These are phyloP conservation scores for Linanthus parryae DNA, from an alignment of 148 eudicot genomes.

Conservation along the genomic window DNA sequence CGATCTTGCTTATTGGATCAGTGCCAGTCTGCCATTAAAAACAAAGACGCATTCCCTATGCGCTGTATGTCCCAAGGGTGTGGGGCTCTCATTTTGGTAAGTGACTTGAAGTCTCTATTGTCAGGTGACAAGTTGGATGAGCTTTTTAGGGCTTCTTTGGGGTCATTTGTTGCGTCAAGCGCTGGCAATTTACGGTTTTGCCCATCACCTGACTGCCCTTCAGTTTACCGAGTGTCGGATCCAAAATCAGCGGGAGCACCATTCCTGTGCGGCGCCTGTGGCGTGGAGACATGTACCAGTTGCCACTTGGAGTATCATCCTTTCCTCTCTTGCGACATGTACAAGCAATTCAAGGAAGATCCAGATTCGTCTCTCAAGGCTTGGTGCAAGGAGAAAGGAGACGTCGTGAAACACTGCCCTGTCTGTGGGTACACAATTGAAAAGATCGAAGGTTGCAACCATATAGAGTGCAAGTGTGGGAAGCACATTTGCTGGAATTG, in stretches of 20 bases:
- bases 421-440: constrained; percentile 70
- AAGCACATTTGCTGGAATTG: constrained; percentile 91
- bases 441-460: constrained; percentile 91
- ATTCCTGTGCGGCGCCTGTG: constrained; percentile 82
- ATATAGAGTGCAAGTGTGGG: constrained; percentile 79
- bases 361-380: constrained; percentile 74
- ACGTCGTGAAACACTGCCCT: constrained; percentile 71
- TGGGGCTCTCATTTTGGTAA: constrained; percentile 40
- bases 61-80: constrained; percentile 55
- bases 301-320: constrained; percentile 88
- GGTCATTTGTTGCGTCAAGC: constrained; percentile 62
- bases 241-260: constrained; percentile 27
- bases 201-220: constrained; percentile 96
- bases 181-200: constrained; percentile 63
- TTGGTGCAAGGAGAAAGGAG: constrained; percentile 79
- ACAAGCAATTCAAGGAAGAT: constrained; percentile 65
- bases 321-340: constrained; percentile 68
- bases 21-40: constrained; percentile 77
- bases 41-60: constrained; percentile 64
- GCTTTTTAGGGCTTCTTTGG: constrained; percentile 71
- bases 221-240: constrained; percentile 51
- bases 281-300: constrained; percentile 62
- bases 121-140: constrained; percentile 64
- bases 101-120: constrained; percentile 53
- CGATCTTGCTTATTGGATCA: constrained; percentile 77